Evolutionary conservation across 1,284 basidiomycete species (phyloP).

Genomic region (Anthracocystis walkeri): DNA sequence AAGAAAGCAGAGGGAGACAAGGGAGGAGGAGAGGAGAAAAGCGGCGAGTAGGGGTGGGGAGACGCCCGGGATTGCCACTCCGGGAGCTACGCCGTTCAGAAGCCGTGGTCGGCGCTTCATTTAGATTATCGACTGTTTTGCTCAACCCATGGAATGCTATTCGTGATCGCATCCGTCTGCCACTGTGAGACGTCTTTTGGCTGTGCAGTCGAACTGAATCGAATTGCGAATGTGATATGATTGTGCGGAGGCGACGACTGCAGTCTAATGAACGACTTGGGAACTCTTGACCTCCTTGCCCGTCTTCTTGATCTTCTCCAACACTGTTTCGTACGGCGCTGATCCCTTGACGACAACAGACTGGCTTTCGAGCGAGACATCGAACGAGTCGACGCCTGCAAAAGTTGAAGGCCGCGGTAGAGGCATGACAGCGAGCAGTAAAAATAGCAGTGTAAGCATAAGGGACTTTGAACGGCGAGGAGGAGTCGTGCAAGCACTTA

Average conservation of each 20-base stretch:
- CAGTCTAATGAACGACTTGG: slow-evolving; percentile 39
- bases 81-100: slow-evolving; percentile 39
- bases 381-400: slow-evolving; percentile 59
- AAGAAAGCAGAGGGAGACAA: slow-evolving; percentile 23
- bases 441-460: neutral
- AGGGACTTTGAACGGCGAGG: neutral
- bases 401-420: neutral
- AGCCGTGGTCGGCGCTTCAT: slow-evolving; percentile 16
- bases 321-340: slow-evolving; percentile 77
- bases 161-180: too few species aligned
- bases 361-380: slow-evolving; percentile 78
- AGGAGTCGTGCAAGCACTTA: slow-evolving; percentile 65
- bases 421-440: neutral
- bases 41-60: slow-evolving; percentile 13
- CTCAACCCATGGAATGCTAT: too few species aligned
- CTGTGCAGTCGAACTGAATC: too few species aligned
- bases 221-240: neutral
- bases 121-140: too few species aligned
- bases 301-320: slow-evolving; percentile 84
- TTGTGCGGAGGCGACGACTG: neutral
- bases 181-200: too few species aligned
- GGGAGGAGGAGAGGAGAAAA: slow-evolving; percentile 15
- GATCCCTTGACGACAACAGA: slow-evolving; percentile 78
- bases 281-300: slow-evolving; percentile 78
- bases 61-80: slow-evolving; percentile 38